phyloP scores from a whole-genome alignment of 2,329 filamentous ascomycete species.

The Pyricularia grisea region DNA sequence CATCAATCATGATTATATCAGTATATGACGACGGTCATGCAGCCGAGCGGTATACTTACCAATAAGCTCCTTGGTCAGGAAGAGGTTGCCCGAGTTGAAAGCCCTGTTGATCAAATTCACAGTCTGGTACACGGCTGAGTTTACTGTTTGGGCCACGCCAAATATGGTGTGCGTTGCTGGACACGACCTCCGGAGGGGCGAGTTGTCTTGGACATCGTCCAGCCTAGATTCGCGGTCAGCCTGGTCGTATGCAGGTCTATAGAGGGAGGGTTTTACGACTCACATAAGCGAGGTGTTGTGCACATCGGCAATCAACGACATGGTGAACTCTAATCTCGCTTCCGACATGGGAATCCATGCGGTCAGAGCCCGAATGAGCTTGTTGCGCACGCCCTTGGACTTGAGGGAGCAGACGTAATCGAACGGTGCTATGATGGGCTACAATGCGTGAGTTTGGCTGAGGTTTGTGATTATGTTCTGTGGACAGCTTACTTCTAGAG shows the following conservation, averaged over 20 bases:
- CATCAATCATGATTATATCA: too few relatives aligned
- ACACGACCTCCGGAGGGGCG: slow-evolving; percentile 20
- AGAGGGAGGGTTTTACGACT: too few relatives aligned
- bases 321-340: slow-evolving; percentile 12
- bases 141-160: slow-evolving; percentile 25
- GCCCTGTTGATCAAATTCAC: slow-evolving; percentile 12
- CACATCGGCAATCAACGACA: slow-evolving; percentile 15
- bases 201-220: slow-evolving; percentile 28
- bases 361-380: slow-evolving; percentile 17
- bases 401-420: slow-evolving; percentile 17
- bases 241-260: too few relatives aligned
- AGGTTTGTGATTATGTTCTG: too few relatives aligned
- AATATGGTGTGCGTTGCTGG: slow-evolving; percentile 25
- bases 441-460: too few relatives aligned
- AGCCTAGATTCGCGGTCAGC: slow-evolving; percentile 11
- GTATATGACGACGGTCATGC: too few relatives aligned
- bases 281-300: slow-evolving; percentile 21
- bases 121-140: slow-evolving; percentile 20
- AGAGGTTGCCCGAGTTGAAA: background rate
- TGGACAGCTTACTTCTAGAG: too few relatives aligned
- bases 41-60: too few relatives aligned
- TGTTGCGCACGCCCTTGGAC: slow-evolving; percentile 15
- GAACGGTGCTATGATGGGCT: slow-evolving; percentile 8
- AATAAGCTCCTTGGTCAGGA: too few relatives aligned
- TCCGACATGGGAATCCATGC: slow-evolving; percentile 18